phyloP scores from a whole-genome alignment of 441 rosid species.

The California macrophylla region DNA sequence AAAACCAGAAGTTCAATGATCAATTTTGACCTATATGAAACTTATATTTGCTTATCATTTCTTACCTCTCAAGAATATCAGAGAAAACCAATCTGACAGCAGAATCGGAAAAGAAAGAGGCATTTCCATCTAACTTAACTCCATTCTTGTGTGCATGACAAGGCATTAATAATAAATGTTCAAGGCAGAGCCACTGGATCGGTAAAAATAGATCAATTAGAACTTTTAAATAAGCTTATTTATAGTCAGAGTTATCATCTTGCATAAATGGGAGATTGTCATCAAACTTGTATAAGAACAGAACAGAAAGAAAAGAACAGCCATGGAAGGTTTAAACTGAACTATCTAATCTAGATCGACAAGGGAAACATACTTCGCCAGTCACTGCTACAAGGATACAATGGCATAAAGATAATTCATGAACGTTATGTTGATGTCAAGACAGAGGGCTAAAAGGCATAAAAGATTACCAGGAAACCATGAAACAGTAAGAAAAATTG shows the following conservation, averaged over 20 bases:
- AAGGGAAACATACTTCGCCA: not conserved
- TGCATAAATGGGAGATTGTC: not conserved
- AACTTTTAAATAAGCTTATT: constrained; percentile 5
- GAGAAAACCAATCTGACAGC: constrained; percentile 43
- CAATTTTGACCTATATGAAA: not conserved
- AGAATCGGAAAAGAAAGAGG: constrained; percentile 52
- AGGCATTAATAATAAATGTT: constrained; percentile 61
- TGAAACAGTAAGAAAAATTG: constrained; percentile 1
- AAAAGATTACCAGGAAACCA: not conserved
- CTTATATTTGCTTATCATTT: constrained; percentile 4
- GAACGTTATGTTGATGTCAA: constrained; percentile 4
- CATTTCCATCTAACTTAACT: constrained; percentile 32
- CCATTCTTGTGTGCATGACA: constrained; percentile 37
- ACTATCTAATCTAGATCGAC: not conserved
- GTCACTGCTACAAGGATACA: not conserved
- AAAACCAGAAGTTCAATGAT: not conserved
- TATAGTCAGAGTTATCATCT: not conserved
- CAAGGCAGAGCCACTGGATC: constrained; percentile 82
- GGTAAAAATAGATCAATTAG: constrained; percentile 21
- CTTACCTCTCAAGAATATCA: constrained; percentile 82
- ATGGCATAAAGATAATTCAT: not conserved
- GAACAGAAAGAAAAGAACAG: not conserved
- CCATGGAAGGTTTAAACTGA: not conserved
- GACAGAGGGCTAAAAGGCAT: not conserved
- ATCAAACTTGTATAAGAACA: not conserved